These are phyloP conservation scores for Erysimum cheiri DNA, from an alignment of 441 rosid species.

Conservation along the genomic window DNA sequence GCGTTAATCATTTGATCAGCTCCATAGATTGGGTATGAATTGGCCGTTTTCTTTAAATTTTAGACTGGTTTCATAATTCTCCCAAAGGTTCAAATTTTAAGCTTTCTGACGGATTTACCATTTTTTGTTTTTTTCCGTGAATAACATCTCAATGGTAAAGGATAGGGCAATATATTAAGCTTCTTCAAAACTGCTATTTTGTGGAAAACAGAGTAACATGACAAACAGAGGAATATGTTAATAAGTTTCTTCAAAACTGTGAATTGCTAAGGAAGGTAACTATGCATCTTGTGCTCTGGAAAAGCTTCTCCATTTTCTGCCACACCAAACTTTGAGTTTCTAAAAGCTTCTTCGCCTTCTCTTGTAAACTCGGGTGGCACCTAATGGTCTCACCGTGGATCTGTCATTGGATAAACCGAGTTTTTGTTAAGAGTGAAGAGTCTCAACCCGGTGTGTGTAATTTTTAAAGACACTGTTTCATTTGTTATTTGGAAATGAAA, in stretches of 20 bases:
- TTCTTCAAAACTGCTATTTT: conserved; percentile 61
- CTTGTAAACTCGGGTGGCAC: conserved; percentile 66
- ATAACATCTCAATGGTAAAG: background rate
- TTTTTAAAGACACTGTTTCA: background rate
- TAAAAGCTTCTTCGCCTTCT: conserved; percentile 72
- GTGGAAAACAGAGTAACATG: background rate
- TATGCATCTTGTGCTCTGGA: conserved; percentile 90
- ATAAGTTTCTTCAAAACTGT: conserved; percentile 59
- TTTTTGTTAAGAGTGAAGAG: background rate
- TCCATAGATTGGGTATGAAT: no score
- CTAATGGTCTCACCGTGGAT: conserved; percentile 91
- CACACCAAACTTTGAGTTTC: conserved; percentile 74
- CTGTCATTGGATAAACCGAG: conserved; percentile 45
- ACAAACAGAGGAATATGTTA: conserved; percentile 18
- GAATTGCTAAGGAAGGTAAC: conserved; percentile 91
- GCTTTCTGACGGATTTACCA: no score
- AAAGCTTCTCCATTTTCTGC: conserved; percentile 84
- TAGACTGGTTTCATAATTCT: no score
- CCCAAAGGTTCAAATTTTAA: no score
- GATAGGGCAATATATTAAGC: conserved; percentile 14
- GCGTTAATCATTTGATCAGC: background rate
- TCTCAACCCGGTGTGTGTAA: background rate
- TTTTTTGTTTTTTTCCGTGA: background rate
- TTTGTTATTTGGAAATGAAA: conserved; percentile 9
- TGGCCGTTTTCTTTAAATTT: no score